These are phyloP conservation scores for Elongisporangium anandrum DNA, from an alignment of 352 stramenopile genomes.

Conservation along the genomic window DNA sequence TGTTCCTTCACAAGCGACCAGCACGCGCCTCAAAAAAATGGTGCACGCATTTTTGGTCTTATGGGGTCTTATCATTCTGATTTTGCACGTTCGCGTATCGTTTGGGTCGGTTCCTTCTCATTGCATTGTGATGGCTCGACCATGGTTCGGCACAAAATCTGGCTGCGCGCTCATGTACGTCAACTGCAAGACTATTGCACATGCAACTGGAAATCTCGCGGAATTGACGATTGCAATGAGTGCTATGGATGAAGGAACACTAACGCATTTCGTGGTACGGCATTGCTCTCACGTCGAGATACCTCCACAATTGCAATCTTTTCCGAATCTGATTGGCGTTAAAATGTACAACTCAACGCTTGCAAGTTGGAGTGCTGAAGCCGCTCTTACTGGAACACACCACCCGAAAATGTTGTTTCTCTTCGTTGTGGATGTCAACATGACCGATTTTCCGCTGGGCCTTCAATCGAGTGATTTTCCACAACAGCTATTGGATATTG, in stretches of 20 bases:
- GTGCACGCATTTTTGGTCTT: constrained; percentile 15
- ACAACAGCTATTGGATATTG: constrained; percentile 12
- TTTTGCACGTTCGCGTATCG: constrained; percentile 18
- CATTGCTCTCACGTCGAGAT: constrained; percentile 26
- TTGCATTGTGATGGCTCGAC: constrained; percentile 28
- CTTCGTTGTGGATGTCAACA: constrained; percentile 18
- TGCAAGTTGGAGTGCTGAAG: constrained; percentile 13
- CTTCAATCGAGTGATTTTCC: constrained; percentile 17
- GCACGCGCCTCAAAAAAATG: background rate
- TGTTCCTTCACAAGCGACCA: background rate
- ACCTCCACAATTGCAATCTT: constrained; percentile 10
- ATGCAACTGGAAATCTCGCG: background rate
- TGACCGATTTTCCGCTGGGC: constrained; percentile 14
- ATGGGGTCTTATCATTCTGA: constrained; percentile 22
- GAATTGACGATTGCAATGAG: constrained; percentile 11
- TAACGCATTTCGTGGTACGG: constrained; percentile 12
- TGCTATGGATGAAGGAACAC: background rate
- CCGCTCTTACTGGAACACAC: constrained; percentile 8
- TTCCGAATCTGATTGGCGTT: constrained; percentile 21
- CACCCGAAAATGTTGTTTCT: constrained; percentile 11
- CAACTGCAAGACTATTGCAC: constrained; percentile 14
- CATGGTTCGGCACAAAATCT: constrained; percentile 23
- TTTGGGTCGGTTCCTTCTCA: constrained; percentile 5
- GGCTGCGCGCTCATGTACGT: constrained; percentile 37
- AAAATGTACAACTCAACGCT: constrained; percentile 32